phyloP scores from a whole-genome alignment of 495 filamentous ascomycete species.

The Penicillium angulare region DNA sequence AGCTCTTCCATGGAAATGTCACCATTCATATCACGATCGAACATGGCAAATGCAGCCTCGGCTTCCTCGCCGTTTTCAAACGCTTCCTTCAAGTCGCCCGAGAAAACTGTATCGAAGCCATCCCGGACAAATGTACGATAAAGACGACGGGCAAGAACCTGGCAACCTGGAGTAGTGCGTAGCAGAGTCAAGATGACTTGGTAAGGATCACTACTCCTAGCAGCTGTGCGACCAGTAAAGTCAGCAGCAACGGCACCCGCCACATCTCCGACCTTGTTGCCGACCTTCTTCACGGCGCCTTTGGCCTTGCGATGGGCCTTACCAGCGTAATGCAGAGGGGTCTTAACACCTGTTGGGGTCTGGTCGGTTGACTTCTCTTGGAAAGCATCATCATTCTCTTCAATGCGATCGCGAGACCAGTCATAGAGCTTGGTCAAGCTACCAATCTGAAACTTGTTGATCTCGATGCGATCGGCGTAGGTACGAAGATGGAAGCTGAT shows the following conservation, averaged over 20 bases:
- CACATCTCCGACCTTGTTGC: conserved; percentile 81
- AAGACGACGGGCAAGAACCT: conserved; percentile 86
- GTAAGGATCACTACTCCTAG: conserved; percentile 73
- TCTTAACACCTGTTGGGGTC: conserved; percentile 58
- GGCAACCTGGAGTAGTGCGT: conserved; percentile 67
- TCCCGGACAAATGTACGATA: conserved; percentile 83
- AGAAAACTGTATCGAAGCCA: conserved; percentile 69
- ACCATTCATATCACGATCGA: conserved; percentile 95
- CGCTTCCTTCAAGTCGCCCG: conserved; percentile 73
- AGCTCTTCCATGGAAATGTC: conserved; percentile 96
- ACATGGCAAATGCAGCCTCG: conserved; percentile 87
- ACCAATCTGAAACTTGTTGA: conserved; percentile 87
- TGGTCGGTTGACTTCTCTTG: conserved; percentile 46
- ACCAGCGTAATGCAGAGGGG: conserved; percentile 68
- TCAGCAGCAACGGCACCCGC: conserved; percentile 92
- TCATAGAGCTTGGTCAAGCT: conserved; percentile 79
- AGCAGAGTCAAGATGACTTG: conserved; percentile 79
- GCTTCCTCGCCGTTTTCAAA: conserved; percentile 87
- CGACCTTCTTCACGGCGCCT: conserved; percentile 72
- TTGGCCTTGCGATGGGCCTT: conserved; percentile 68
- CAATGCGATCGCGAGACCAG: conserved; percentile 72
- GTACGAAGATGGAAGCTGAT: conserved; percentile 90
- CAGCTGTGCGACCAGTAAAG: conserved; percentile 80
- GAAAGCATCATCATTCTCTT: conserved; percentile 70
- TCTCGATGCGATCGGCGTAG: conserved; percentile 86